A percentile compares a stretch with the other conserved stretches of the same genome.
These are phyloP conservation scores for Geotrichum cucujoidarum DNA, from an alignment of 1,139 yeast genomes.

Conservation along the genomic window DNA sequence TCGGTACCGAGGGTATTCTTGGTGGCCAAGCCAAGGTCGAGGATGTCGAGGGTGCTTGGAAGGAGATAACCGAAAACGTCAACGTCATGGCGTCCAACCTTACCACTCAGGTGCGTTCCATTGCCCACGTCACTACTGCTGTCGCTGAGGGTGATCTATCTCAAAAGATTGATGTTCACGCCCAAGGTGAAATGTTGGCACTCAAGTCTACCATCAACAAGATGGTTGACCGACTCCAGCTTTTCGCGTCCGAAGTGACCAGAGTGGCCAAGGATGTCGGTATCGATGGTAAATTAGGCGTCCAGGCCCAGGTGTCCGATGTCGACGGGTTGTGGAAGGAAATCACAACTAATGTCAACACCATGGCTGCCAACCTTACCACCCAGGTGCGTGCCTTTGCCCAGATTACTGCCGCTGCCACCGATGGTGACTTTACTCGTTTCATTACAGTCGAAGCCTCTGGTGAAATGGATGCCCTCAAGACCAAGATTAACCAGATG, in stretches of 20 bases:
- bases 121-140: slow-evolving; percentile 87
- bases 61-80: slow-evolving; percentile 83
- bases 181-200: slow-evolving; percentile 77
- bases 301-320: slow-evolving; percentile 85
- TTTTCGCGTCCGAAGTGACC: slow-evolving; percentile 83
- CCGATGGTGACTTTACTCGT: slow-evolving; percentile 87
- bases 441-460: slow-evolving; percentile 87
- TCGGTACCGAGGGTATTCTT: slow-evolving; percentile 82
- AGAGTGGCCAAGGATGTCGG: slow-evolving; percentile 91
- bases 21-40: slow-evolving; percentile 92
- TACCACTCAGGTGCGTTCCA: slow-evolving; percentile 83
- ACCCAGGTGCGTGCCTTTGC: slow-evolving; percentile 92
- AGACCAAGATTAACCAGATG: slow-evolving; percentile 88
- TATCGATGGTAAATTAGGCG: slow-evolving; percentile 86
- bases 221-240: slow-evolving; percentile 87
- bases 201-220: slow-evolving; percentile 76
- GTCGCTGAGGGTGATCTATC: slow-evolving; percentile 88
- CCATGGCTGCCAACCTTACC: slow-evolving; percentile 87
- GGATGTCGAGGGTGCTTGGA: slow-evolving; percentile 93
- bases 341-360: slow-evolving; percentile 86
- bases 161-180: slow-evolving; percentile 83
- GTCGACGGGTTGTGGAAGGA: slow-evolving; percentile 92
- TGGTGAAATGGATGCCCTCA: slow-evolving; percentile 91
- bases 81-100: slow-evolving; percentile 85
- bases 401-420: slow-evolving; percentile 88